These are phyloP conservation scores for Eucalyptus marginata DNA, from an alignment of 345 rosid genomes.

Conservation along the genomic window DNA sequence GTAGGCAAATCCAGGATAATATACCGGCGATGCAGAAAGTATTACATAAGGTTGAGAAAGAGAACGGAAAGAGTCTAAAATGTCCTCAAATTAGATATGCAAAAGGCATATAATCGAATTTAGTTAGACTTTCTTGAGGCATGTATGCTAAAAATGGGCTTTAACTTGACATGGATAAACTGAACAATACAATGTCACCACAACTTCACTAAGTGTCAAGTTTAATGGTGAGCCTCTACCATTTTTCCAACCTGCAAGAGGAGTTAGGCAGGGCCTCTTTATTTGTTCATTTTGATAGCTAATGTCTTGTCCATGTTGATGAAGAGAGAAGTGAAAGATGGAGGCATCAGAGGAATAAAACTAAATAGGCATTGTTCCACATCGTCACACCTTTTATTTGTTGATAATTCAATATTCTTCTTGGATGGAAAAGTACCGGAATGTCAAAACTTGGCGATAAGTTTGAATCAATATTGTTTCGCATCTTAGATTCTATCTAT, in stretches of 20 bases:
- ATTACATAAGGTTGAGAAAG: background rate
- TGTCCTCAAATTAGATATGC: background rate
- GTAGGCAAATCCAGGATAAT: background rate
- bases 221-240: background rate
- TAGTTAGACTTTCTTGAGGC: background rate
- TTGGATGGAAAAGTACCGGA: accelerated
- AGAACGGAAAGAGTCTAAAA: background rate
- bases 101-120: background rate
- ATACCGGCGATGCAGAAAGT: background rate
- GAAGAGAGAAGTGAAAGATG: background rate
- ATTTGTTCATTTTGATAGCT: background rate
- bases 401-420: background rate
- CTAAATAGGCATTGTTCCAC: background rate
- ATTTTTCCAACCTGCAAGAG: background rate
- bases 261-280: background rate
- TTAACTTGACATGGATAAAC: background rate
- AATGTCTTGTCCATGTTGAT: background rate
- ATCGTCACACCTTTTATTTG: background rate
- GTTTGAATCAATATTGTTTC: background rate
- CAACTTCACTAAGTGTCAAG: background rate
- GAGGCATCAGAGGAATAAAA: background rate
- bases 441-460: background rate
- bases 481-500: accelerated
- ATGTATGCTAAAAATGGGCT: background rate
- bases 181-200: background rate